Percentiles rank a stretch among this genome's conserved stretches.
phyloP scores from a whole-genome alignment of 108 stramenopile species.

The Pseudonitzschia delicatissima region DNA sequence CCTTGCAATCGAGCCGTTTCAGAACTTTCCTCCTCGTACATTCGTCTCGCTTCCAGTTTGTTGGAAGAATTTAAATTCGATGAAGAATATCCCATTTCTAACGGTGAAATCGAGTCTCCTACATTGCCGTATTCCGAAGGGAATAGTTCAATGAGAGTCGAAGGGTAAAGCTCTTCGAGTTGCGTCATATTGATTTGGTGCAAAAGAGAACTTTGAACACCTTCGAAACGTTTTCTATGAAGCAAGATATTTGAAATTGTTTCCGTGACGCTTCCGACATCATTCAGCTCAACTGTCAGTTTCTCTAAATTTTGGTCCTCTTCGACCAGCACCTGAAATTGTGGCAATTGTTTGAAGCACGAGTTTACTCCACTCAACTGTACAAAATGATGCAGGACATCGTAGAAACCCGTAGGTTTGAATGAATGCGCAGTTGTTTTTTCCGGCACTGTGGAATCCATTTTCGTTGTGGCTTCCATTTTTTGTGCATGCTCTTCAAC shows the following conservation, averaged over 20 bases:
- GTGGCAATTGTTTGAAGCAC: neutral
- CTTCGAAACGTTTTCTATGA: neutral
- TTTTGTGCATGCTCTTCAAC: conserved; percentile 1
- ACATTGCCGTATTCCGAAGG: neutral
- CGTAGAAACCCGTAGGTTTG: neutral
- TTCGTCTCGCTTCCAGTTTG: neutral
- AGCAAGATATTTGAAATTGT: neutral
- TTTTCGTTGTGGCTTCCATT: neutral
- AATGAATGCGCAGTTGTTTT: neutral
- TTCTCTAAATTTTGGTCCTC: neutral
- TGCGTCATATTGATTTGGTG: neutral
- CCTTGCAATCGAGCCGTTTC: neutral
- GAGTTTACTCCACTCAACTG: neutral
- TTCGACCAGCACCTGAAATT: neutral
- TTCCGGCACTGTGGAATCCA: neutral
- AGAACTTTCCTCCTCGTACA: neutral
- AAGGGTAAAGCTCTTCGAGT: neutral
- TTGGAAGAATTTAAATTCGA: too few relatives aligned
- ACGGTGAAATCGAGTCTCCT: neutral
- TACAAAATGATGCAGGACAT: conserved; percentile 4
- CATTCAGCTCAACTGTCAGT: neutral
- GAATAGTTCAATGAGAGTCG: neutral
- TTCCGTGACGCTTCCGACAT: too few relatives aligned
- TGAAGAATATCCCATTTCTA: neutral
- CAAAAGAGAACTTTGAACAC: neutral